Percentiles rank a stretch among this genome's conserved stretches.
Conservation (phyloP, 495 filamentous ascomycete species). For the Aspergillus saccharolyticus region DNA sequence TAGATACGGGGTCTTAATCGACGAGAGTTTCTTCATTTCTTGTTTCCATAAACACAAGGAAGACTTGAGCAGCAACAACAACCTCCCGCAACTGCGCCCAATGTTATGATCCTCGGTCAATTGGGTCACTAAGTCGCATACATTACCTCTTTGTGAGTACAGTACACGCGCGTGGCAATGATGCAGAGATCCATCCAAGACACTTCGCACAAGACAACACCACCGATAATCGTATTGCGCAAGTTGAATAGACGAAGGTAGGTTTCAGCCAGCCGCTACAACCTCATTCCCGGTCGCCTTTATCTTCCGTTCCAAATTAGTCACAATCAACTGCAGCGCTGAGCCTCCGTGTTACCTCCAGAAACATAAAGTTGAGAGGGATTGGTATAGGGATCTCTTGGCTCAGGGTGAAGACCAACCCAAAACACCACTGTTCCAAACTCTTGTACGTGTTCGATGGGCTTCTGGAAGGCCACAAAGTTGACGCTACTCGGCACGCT, state of each 20-base stretch:
- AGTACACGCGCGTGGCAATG: not conserved
- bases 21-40: constrained; percentile 9
- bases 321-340: not conserved
- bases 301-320: not conserved
- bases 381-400: constrained; percentile 2
- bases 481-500: constrained; percentile 1
- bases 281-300: not conserved
- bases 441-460: not conserved
- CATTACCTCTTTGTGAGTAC: not conserved
- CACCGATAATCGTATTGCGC: not conserved
- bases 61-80: not conserved
- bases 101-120: constrained; percentile 1
- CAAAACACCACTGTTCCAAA: not conserved
- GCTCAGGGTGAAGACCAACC: not conserved
- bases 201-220: not conserved
- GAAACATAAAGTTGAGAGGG: not conserved
- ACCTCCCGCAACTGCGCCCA: not conserved
- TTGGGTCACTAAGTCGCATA: not conserved
- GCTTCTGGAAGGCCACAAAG: constrained; percentile 10
- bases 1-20: constrained; percentile 6
- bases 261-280: not conserved
- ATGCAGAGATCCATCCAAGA: not conserved
- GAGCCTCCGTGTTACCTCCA: not conserved
- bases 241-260: not conserved
- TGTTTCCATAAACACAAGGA: not conserved